phyloP scores from a whole-genome alignment of 1,284 basidiomycete genomes.

The Leccinum subrobustum region DNA sequence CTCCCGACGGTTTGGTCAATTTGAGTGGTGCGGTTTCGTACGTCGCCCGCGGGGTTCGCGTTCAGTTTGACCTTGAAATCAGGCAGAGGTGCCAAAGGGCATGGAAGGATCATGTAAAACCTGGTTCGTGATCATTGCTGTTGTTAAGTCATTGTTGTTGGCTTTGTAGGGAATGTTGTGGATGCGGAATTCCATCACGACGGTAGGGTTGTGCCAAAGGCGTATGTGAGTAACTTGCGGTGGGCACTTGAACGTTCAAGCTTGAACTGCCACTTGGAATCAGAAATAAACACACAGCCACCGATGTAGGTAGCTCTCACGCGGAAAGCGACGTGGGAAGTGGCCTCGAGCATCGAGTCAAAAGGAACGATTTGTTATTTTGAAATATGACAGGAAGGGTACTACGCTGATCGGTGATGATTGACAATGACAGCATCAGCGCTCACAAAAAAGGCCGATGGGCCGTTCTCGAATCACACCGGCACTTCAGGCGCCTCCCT shows the following conservation, averaged over 20 bases:
- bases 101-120: constrained; percentile 52
- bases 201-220: neutral
- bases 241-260: neutral
- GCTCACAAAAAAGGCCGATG: constrained; percentile 32
- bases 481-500: constrained; percentile 12
- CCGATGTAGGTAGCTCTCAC: neutral
- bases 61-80: constrained; percentile 62
- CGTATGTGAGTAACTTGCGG: neutral
- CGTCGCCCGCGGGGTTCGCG: constrained; percentile 42
- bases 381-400: constrained; percentile 1
- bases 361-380: neutral
- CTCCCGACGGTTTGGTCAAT: constrained; percentile 37
- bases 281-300: neutral
- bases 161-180: constrained; percentile 43
- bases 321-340: neutral
- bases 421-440: constrained; percentile 13
- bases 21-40: constrained; percentile 54
- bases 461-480: constrained; percentile 23
- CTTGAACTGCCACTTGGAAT: too few species aligned
- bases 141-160: neutral
- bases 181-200: constrained; percentile 53
- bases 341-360: neutral
- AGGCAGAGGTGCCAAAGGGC: constrained; percentile 37
- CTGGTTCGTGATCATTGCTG: constrained; percentile 23
- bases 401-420: neutral